Evolutionary conservation across 1,284 basidiomycete species (phyloP).

Genomic region (Volvariella volvacea): DNA sequence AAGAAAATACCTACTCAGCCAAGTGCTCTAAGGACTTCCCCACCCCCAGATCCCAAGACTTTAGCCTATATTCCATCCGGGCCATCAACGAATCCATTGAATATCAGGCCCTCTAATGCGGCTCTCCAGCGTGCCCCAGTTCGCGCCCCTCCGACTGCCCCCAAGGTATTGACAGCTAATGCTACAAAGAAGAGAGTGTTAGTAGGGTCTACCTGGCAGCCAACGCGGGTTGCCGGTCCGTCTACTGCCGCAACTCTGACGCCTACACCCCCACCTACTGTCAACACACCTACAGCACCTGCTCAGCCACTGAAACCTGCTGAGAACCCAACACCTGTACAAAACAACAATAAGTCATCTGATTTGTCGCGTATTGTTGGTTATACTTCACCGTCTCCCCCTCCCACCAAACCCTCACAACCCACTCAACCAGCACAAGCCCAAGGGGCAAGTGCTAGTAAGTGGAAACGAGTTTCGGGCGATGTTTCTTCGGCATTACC

Average conservation of each 20-base stretch:
- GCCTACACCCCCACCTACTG: conserved; percentile 1
- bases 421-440: conserved; percentile 6
- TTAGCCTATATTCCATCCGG: conserved; percentile 30
- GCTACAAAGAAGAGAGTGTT: conserved; percentile 23
- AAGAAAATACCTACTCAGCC: not conserved
- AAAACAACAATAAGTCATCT: not conserved
- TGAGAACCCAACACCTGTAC: not conserved
- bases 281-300: conserved; percentile 10
- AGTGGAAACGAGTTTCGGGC: conserved; percentile 21
- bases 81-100: conserved; percentile 41
- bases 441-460: conserved; percentile 8
- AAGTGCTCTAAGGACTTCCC: conserved; percentile 11
- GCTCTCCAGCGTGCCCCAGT: conserved; percentile 5
- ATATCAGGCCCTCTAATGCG: conserved; percentile 37
- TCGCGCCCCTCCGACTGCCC: conserved; percentile 12
- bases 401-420: conserved; percentile 14
- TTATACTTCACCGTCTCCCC: conserved; percentile 30
- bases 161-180: conserved; percentile 11
- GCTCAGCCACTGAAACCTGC: not conserved
- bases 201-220: conserved; percentile 24
- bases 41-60: conserved; percentile 30
- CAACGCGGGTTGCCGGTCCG: not conserved
- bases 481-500: conserved; percentile 8
- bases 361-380: conserved; percentile 24
- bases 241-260: conserved; percentile 12